phyloP scores from a whole-genome alignment of 495 filamentous ascomycete species.

The Xylaria castorea region DNA sequence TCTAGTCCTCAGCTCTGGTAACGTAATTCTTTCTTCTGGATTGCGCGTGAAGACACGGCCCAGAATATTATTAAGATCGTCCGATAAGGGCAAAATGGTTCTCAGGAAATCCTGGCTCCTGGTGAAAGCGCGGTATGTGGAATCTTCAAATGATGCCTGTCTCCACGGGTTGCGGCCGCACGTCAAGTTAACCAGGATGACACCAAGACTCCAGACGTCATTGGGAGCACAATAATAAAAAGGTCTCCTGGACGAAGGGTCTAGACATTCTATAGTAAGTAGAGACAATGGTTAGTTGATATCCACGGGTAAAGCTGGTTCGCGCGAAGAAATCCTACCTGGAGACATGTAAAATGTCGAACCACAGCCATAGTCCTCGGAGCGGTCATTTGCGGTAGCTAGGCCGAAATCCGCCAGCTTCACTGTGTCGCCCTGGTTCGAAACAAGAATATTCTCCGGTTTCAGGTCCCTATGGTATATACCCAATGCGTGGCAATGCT shows the following conservation, averaged over 20 bases:
- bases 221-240: slow-evolving; percentile 94
- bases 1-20: slow-evolving; percentile 78
- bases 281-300: slow-evolving; percentile 40
- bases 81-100: slow-evolving; percentile 90
- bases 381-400: slow-evolving; percentile 80
- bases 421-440: slow-evolving; percentile 83
- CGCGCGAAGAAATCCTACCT: slow-evolving; percentile 66
- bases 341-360: slow-evolving; percentile 99
- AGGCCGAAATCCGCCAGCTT: slow-evolving; percentile 98
- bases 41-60: slow-evolving; percentile 88
- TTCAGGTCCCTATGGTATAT: slow-evolving; percentile 99
- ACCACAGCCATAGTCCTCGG: slow-evolving; percentile 95
- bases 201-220: slow-evolving; percentile 97
- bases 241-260: slow-evolving; percentile 76
- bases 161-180: slow-evolving; percentile 99
- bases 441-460: slow-evolving; percentile 96
- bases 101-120: slow-evolving; percentile 87
- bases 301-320: slow-evolving; percentile 26
- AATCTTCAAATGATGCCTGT: slow-evolving; percentile 88
- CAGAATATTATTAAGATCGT: slow-evolving; percentile 88
- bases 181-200: slow-evolving; percentile 96
- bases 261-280: slow-evolving; percentile 82
- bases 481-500: slow-evolving; percentile 88
- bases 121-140: slow-evolving; percentile 91
- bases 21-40: slow-evolving; percentile 82